Evolutionary conservation across 176 grass and related monocot species (phyloP).

Genomic region (Tillandsia fasciculata): DNA sequence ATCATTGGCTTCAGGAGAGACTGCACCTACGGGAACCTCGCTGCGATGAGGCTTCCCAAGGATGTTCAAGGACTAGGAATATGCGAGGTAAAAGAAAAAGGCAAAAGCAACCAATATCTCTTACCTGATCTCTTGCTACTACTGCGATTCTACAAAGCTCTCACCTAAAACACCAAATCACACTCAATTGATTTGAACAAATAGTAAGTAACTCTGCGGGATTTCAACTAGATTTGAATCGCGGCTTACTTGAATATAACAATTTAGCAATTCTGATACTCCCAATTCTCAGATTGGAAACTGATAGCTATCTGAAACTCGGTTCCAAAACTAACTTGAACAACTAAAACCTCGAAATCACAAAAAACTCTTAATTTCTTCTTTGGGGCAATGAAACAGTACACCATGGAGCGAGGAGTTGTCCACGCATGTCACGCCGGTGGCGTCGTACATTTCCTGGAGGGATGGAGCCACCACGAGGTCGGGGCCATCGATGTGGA

Average conservation of each 20-base stretch:
- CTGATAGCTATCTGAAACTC: too few relatives aligned
- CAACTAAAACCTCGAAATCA: too few relatives aligned
- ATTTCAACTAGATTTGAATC: too few relatives aligned
- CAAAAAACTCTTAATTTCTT: background rate
- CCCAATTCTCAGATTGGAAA: too few relatives aligned
- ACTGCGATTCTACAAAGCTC: background rate
- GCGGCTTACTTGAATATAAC: too few relatives aligned
- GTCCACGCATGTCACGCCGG: conserved; percentile 20
- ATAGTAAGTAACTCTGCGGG: too few relatives aligned
- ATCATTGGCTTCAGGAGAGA: conserved; percentile 17
- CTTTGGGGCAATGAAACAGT: background rate
- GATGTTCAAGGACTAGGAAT: conserved; percentile 12
- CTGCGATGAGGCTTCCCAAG: conserved; percentile 17
- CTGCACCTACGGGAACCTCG: conserved; percentile 17
- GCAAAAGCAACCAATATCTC: too few relatives aligned
- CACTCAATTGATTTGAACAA: too few relatives aligned
- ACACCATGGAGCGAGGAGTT: conserved; percentile 16
- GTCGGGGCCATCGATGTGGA: conserved; percentile 19
- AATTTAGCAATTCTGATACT: too few relatives aligned
- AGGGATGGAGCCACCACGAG: conserved; percentile 18
- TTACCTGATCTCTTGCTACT: background rate
- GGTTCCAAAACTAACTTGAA: too few relatives aligned
- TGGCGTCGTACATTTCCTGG: conserved; percentile 6
- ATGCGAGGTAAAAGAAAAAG: conserved; percentile 10
- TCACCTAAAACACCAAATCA: background rate